phyloP scores from a whole-genome alignment of 2,329 filamentous ascomycete species.

The Aphanocladium album region DNA sequence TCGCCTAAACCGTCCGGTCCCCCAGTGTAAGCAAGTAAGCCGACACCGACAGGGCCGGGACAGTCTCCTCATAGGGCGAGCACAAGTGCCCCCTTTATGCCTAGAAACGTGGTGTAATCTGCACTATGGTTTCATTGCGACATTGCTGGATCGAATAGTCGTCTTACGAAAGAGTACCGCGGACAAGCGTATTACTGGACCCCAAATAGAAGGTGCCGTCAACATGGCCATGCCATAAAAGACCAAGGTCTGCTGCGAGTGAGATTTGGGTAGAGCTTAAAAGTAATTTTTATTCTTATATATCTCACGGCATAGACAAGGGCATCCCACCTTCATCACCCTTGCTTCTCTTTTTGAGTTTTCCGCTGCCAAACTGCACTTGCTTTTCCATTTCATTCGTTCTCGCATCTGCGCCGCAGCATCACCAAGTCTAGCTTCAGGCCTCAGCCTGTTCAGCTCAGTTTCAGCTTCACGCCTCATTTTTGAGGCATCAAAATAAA shows the following conservation, averaged over 20 bases:
- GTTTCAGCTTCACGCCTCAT: background rate
- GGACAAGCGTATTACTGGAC: background rate
- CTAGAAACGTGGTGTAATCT: background rate
- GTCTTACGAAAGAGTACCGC: background rate
- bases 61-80: conserved; percentile 5
- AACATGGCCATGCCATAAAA: background rate
- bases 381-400: background rate
- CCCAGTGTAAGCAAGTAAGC: conserved; percentile 10
- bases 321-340: background rate
- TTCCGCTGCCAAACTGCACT: background rate
- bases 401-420: background rate
- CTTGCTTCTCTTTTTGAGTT: background rate
- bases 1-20: background rate
- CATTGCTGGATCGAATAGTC: background rate
- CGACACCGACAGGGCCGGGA: background rate
- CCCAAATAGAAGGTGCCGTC: background rate
- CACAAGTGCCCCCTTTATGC: background rate
- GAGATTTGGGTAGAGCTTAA: background rate
- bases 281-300: background rate
- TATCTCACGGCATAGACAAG: background rate
- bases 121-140: background rate
- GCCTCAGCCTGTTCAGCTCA: background rate
- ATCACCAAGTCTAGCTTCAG: background rate
- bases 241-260: background rate
- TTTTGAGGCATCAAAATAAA: background rate